Base-by-base conservation (phyloP, 371 early-diverging fungal genomes). In the Apophysomyces variabilis region DNA sequence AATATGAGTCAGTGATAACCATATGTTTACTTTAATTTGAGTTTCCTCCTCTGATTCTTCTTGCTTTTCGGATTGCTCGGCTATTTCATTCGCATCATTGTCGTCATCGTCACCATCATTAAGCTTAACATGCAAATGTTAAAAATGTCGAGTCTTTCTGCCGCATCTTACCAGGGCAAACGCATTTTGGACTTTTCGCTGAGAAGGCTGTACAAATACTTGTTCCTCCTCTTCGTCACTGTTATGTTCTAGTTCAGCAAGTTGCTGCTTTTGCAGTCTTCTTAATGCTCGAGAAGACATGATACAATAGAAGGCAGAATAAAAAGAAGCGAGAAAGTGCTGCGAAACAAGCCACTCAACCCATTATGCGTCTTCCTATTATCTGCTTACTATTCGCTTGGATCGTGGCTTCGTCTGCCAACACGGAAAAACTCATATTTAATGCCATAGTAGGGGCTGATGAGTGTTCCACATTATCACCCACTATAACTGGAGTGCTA, bases 151-250 rank as follows among this genome's bases (percentile, higher is more conserved):
- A 12, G 3, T 4, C 1, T 13, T 11, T 21, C 44, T 47, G 6
- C 38, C 3, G 12, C 32, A 16, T 67, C 66, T 64, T 77, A 87
- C 90, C 80, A 92, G 74, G 58, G 86, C 91, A 83, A 92, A 92
- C 68, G 87, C 68, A 70, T 91, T 92, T 5, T 73, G 73, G 71
- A 63, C 56, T 58, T 70, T 63, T 7, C 64, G 38, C 26, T 64
- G 44, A 56, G 32, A 26, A 26, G 32, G 32, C 3, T 26, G 32
- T 26, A 69, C 58, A 45, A 71, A 68, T 14, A 80, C 77, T 21
- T 75, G 76, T 41, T 74, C 79, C 9, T 68, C 76, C 38, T 73
- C 71, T 3, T 73, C 74, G 44, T 32, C 16, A 35, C 64, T 37
- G 58, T 14, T 36, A 8, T 44, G 38, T 7, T 57, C 57, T 36